These are phyloP conservation scores for Candida berthetii DNA, from an alignment of 805 yeast genomes.

Conservation along the genomic window DNA sequence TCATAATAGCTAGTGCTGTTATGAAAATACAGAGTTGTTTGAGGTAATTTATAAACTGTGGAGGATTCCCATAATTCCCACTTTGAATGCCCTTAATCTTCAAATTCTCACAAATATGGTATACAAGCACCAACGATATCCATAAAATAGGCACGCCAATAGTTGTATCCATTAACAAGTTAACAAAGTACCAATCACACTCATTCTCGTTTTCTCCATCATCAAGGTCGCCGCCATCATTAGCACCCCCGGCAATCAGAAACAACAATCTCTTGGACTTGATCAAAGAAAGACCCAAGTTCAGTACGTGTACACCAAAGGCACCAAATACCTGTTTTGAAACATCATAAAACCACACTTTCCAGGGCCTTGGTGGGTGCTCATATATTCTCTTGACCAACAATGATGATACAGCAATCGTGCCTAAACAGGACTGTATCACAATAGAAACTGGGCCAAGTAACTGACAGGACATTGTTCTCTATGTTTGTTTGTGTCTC, in stretches of 20 bases:
- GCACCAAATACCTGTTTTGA: conserved; percentile 89
- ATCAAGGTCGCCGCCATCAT: conserved; percentile 31
- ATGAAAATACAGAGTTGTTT: conserved; percentile 72
- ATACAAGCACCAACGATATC: conserved; percentile 45
- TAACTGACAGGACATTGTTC: background rate
- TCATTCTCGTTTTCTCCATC: conserved; percentile 53
- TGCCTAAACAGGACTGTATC: background rate
- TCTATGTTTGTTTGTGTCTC: no score
- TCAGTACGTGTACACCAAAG: conserved; percentile 72
- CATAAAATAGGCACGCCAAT: conserved; percentile 84
- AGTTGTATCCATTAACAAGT: conserved; percentile 85
- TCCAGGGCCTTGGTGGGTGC: conserved; percentile 81
- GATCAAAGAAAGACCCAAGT: conserved; percentile 63
- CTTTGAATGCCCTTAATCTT: conserved; percentile 36
- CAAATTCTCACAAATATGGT: conserved; percentile 28
- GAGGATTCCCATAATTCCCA: conserved; percentile 56
- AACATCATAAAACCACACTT: conserved; percentile 86
- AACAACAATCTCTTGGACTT: conserved; percentile 23
- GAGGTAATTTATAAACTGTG: conserved; percentile 53
- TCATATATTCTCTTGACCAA: conserved; percentile 75
- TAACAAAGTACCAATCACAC: conserved; percentile 93
- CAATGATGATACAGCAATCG: conserved; percentile 28
- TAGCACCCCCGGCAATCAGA: conserved; percentile 1
- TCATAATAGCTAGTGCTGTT: conserved; percentile 56
- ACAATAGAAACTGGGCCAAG: background rate